These are phyloP conservation scores for Boletus vermiculosoides DNA, from an alignment of 768 basidiomycete genomes.

Conservation along the genomic window DNA sequence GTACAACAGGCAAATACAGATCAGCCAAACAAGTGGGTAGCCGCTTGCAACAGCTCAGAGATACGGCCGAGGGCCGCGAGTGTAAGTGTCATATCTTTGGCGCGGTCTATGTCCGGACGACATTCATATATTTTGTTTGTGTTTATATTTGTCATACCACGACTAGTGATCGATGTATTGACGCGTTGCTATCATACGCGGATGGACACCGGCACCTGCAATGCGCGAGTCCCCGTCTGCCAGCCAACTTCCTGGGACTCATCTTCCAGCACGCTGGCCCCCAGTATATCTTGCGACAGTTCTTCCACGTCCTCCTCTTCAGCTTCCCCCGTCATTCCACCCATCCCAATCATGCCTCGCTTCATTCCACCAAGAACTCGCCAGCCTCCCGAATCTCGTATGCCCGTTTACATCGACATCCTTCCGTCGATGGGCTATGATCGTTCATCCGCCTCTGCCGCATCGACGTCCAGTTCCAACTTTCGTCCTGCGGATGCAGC, in stretches of 20 bases:
- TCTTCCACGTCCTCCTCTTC: constrained; percentile 22
- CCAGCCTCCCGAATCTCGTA: constrained; percentile 24
- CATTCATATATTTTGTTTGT: constrained; percentile 27
- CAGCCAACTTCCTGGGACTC: constrained; percentile 12
- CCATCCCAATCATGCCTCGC: constrained; percentile 21
- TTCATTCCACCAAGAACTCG: constrained; percentile 22
- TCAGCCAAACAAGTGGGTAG: constrained; percentile 81
- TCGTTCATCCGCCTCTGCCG: not conserved
- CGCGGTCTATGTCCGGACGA: constrained; percentile 29
- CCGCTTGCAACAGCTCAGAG: constrained; percentile 74
- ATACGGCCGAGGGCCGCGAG: constrained; percentile 69
- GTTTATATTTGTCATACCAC: constrained; percentile 30
- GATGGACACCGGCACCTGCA: constrained; percentile 20
- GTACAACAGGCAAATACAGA: constrained; percentile 64
- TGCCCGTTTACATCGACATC: constrained; percentile 37
- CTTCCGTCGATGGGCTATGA: constrained; percentile 14
- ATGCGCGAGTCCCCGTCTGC: constrained; percentile 17
- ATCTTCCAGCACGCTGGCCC: constrained; percentile 18
- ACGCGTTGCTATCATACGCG: constrained; percentile 34
- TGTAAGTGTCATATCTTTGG: constrained; percentile 44
- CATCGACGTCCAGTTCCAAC: constrained; percentile 3
- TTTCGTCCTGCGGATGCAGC: constrained; percentile 31
- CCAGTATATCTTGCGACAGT: constrained; percentile 29
- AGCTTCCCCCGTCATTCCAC: constrained; percentile 13
- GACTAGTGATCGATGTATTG: constrained; percentile 34